Conservation (phyloP, 768 basidiomycete genomes). For the Punctularia strigosozonata region DNA sequence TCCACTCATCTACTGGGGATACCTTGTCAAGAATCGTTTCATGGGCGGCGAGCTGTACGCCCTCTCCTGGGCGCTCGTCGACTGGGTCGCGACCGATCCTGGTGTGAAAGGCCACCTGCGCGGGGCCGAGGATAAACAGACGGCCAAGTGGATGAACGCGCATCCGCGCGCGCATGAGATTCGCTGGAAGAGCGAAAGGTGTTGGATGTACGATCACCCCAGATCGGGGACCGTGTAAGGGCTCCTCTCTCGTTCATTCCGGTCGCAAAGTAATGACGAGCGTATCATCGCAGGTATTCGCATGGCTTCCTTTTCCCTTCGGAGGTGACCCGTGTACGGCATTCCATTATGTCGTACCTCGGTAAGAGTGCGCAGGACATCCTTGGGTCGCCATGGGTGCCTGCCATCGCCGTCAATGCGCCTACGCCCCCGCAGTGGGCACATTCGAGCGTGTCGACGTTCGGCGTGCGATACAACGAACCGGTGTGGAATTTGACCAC, state of each 20-base stretch:
- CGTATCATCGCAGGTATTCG: constrained; percentile 49
- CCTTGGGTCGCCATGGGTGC: constrained; percentile 5
- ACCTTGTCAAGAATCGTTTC: constrained; percentile 83
- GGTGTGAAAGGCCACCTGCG: constrained; percentile 50
- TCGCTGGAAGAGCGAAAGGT: constrained; percentile 85
- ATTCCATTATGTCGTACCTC: constrained; percentile 39
- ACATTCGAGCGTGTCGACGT: constrained; percentile 79
- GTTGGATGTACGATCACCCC: constrained; percentile 98
- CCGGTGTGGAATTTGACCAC: constrained; percentile 57
- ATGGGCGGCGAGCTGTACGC: constrained; percentile 96
- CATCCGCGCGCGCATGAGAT: constrained; percentile 74
- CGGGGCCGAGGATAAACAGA: constrained; percentile 91
- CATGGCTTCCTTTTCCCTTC: constrained; percentile 95
- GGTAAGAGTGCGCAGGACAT: constrained; percentile 29
- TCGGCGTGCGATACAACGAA: constrained; percentile 63
- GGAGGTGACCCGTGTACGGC: constrained; percentile 59
- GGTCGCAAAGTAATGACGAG: no score
- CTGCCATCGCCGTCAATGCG: constrained; percentile 14
- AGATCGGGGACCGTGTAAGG: constrained; percentile 84
- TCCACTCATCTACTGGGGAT: constrained; percentile 80
- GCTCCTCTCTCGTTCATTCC: background rate
- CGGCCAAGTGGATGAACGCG: constrained; percentile 81
- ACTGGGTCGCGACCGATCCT: constrained; percentile 75
- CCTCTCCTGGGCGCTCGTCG: constrained; percentile 77
- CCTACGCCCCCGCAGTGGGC: constrained; percentile 53